phyloP scores from a whole-genome alignment of 202 grass and related monocot species.

The Schoenoplectus triqueter region DNA sequence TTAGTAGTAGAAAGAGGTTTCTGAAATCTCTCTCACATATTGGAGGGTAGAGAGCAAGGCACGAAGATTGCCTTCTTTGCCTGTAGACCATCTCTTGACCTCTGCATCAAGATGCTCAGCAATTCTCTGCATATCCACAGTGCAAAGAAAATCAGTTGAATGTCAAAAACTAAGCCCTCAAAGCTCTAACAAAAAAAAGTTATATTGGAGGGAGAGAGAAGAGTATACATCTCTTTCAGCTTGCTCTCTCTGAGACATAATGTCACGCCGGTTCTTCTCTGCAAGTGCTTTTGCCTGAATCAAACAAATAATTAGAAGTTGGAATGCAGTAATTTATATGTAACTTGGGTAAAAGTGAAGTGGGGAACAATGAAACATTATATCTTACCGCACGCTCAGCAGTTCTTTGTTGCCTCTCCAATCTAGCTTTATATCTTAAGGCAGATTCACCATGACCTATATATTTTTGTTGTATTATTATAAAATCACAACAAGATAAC shows the following conservation, averaged over 20 bases:
- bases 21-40: conserved; percentile 67
- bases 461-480: conserved; percentile 28
- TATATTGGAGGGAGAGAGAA: conserved; percentile 35
- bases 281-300: conserved; percentile 95
- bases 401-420: conserved; percentile 83
- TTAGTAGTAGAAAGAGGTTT: background rate
- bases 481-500: background rate
- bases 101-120: conserved; percentile 92
- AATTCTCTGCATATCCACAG: conserved; percentile 64
- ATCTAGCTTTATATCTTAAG: conserved; percentile 86
- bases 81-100: conserved; percentile 98
- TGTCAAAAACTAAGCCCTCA: background rate
- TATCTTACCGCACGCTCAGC: conserved; percentile 79
- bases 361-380: conserved; percentile 28
- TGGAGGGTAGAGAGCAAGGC: conserved; percentile 94
- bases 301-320: conserved; percentile 31
- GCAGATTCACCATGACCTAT: conserved; percentile 72
- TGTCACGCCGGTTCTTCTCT: conserved; percentile 86
- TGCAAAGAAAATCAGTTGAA: background rate
- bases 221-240: conserved; percentile 78
- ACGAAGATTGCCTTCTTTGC: conserved; percentile 98
- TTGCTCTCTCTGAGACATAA: conserved; percentile 91
- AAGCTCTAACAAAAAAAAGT: conserved; percentile 24
- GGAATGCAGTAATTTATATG: conserved; percentile 38
- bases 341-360: background rate